Evolutionary conservation across 192 early-diverging fungal genomes (phyloP).

Genomic region (Spinellus fusiger): DNA sequence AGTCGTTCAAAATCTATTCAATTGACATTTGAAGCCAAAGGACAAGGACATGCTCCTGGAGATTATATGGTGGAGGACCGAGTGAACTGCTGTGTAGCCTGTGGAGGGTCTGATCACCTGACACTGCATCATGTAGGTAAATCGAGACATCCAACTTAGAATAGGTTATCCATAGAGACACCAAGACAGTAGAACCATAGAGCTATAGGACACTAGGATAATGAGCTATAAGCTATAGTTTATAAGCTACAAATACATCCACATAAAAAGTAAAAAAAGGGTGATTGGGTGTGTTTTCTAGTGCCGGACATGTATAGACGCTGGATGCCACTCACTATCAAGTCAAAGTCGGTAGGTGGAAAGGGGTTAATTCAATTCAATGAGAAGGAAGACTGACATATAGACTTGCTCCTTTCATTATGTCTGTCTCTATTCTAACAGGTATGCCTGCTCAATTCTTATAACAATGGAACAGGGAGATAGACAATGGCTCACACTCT

Average conservation of each 20-base stretch:
- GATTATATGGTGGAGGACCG: constrained; percentile 35
- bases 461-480: too few relatives aligned
- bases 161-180: neutral
- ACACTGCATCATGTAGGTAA: constrained; percentile 35
- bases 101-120: constrained; percentile 8
- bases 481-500: neutral
- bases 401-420: neutral
- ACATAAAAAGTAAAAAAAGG: neutral
- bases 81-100: constrained; percentile 29
- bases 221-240: neutral
- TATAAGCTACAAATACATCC: neutral
- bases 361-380: neutral
- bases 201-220: neutral
- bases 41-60: constrained; percentile 20
- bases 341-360: constrained; percentile 32
- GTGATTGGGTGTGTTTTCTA: neutral
- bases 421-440: neutral
- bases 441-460: neutral
- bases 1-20: constrained; percentile 18
- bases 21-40: constrained; percentile 28
- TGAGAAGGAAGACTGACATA: neutral
- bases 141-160: too few relatives aligned
- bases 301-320: constrained; percentile 39
- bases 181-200: neutral
- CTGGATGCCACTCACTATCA: constrained; percentile 29